Conservation (phyloP, 106 monocot species). For the Allium fistulosum region DNA sequence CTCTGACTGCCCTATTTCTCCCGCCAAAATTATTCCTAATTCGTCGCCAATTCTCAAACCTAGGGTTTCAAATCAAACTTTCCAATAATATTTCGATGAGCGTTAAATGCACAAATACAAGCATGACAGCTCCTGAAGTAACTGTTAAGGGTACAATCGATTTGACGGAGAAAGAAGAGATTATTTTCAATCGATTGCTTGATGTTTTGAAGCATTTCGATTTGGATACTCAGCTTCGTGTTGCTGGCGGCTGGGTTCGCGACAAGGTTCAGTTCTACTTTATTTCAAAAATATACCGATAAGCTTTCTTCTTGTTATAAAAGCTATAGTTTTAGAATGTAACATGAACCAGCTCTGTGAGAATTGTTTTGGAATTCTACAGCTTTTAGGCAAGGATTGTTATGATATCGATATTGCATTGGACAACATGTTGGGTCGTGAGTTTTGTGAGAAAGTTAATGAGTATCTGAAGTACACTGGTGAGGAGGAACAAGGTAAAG, state of each 20-base stretch:
- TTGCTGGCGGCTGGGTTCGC: conserved; percentile 96
- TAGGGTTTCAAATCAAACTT: conserved; percentile 24
- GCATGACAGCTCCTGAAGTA: conserved; percentile 4
- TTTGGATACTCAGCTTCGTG: conserved; percentile 70
- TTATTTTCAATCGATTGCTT: conserved; percentile 64
- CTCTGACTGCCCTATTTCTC: background rate
- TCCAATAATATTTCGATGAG: background rate
- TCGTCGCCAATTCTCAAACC: background rate
- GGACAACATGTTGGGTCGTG: conserved; percentile 80
- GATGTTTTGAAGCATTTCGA: conserved; percentile 65
- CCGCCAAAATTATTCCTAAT: background rate
- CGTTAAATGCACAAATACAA: background rate
- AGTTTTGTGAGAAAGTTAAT: conserved; percentile 88
- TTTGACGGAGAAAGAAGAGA: conserved; percentile 63
- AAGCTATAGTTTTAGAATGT: no score
- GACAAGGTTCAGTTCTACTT: conserved; percentile 51
- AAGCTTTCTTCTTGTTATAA: no score
- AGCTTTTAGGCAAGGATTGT: conserved; percentile 82
- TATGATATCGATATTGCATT: conserved; percentile 92
- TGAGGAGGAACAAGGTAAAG: conserved; percentile 43
- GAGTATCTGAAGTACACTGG: conserved; percentile 46
- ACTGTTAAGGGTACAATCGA: conserved; percentile 50
- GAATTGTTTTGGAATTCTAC: conserved; percentile 1
- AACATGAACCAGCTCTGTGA: no score
- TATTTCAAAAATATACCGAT: background rate